Conservation (phyloP, 352 stramenopile species). For the Globisporangium nodosum region DNA sequence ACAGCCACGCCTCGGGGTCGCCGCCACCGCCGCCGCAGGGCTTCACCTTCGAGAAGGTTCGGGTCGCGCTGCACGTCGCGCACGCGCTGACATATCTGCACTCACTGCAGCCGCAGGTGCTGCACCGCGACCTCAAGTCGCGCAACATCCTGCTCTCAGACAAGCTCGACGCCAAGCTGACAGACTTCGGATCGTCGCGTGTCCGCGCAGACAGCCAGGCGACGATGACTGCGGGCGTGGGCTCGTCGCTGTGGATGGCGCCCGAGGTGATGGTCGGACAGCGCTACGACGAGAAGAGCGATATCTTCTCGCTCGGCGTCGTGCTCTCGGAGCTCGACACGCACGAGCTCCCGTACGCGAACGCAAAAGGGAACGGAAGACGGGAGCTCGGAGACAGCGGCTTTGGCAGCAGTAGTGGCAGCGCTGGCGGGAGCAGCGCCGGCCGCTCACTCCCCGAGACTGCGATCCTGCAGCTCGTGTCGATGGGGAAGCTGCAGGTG, state of each 20-base stretch:
- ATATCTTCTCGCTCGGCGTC: constrained; percentile 64
- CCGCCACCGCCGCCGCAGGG: constrained; percentile 7
- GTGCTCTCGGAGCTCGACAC: constrained; percentile 80
- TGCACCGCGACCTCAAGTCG: constrained; percentile 68
- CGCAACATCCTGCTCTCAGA: constrained; percentile 54
- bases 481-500: constrained; percentile 15
- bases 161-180: constrained; percentile 37
- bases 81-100: constrained; percentile 44
- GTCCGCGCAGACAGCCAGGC: constrained; percentile 6
- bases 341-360: constrained; percentile 25
- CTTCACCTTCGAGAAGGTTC: constrained; percentile 28
- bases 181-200: constrained; percentile 38
- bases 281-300: constrained; percentile 25
- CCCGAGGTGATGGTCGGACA: constrained; percentile 27
- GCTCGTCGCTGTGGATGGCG: constrained; percentile 35
- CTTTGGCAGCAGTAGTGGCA: not conserved
- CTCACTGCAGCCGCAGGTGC: constrained; percentile 27
- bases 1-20: not conserved
- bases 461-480: constrained; percentile 23
- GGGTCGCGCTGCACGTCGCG: constrained; percentile 33
- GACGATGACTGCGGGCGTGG: constrained; percentile 31
- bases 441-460: constrained; percentile 20
- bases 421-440: constrained; percentile 6
- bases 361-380: constrained; percentile 6
- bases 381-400: no score